Conservation (phyloP, 2,329 filamentous ascomycete species). For the Ophiobolus disseminans region DNA sequence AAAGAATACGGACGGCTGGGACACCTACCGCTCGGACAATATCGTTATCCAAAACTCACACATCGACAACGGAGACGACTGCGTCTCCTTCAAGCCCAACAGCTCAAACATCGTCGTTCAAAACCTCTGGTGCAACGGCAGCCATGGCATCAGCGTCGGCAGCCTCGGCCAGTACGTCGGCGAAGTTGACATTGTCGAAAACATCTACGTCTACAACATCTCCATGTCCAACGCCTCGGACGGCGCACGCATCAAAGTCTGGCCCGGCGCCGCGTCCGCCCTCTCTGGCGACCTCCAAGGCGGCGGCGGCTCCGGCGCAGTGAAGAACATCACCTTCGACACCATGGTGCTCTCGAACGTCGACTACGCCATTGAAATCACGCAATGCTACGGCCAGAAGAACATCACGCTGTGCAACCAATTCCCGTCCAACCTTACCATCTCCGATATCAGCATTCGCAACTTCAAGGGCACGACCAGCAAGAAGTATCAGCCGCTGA, state of each 20-base stretch:
- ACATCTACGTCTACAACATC: conserved; percentile 62
- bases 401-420: conserved; percentile 68
- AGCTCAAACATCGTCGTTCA: conserved; percentile 73
- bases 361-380: conserved; percentile 69
- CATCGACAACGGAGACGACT: conserved; percentile 72
- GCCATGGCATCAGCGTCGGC: conserved; percentile 76
- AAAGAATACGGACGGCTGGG: conserved; percentile 71
- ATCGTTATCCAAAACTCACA: conserved; percentile 72
- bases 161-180: conserved; percentile 71
- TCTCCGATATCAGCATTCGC: conserved; percentile 63
- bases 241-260: conserved; percentile 76
- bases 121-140: conserved; percentile 71
- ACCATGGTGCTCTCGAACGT: conserved; percentile 67
- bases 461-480: conserved; percentile 64
- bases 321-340: conserved; percentile 72
- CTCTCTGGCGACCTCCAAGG: conserved; percentile 68
- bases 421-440: conserved; percentile 63
- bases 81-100: conserved; percentile 78
- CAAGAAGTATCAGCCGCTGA: conserved; percentile 51
- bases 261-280: conserved; percentile 65
- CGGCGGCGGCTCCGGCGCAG: conserved; percentile 68
- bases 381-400: conserved; percentile 70
- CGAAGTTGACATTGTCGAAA: conserved; percentile 71
- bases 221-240: conserved; percentile 57
- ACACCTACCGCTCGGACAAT: conserved; percentile 67